These are phyloP conservation scores for Phytophthora podocarpi DNA, from an alignment of 352 stramenopile genomes.

Conservation along the genomic window DNA sequence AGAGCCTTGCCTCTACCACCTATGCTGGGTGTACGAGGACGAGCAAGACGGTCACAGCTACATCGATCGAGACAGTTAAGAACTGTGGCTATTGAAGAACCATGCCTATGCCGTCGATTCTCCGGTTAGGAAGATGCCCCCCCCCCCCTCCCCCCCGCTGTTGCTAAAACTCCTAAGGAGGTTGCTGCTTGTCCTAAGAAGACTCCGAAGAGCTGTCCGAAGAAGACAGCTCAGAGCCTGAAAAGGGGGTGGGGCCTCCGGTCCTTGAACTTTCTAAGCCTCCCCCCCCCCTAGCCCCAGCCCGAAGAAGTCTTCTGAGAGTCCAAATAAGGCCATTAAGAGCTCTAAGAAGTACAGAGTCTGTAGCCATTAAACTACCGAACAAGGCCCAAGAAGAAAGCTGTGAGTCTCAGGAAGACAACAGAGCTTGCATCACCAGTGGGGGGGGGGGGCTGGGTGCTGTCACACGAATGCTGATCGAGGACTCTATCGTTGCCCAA, in stretches of 20 bases:
- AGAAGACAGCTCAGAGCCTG: conserved; percentile 14
- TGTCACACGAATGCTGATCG: conserved; percentile 25
- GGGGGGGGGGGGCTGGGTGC: conserved; percentile 19
- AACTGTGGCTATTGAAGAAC: neutral
- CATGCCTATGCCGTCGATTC: conserved; percentile 3
- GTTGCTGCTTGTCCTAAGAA: conserved; percentile 4
- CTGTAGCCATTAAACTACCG: neutral
- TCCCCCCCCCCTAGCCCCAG: neutral
- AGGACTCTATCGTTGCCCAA: conserved; percentile 39
- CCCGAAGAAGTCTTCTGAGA: conserved; percentile 8
- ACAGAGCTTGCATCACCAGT: conserved; percentile 12
- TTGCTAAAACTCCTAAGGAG: neutral
- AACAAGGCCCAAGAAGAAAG: conserved; percentile 21
- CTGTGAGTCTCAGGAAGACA: conserved; percentile 8
- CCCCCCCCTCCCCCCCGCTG: too few relatives aligned
- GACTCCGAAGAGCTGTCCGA: conserved; percentile 5
- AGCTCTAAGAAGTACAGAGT: conserved; percentile 19
- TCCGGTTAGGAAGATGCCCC: conserved; percentile 5
- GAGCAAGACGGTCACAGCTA: neutral
- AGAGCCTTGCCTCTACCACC: neutral
- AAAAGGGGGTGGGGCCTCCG: conserved; percentile 29
- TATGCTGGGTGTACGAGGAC: neutral
- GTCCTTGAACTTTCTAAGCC: conserved; percentile 16
- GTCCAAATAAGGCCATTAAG: conserved; percentile 10
- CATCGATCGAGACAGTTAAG: neutral